Evolutionary conservation across 208 protist species (phyloP), one percentile per base, ranked within the genome.

Genomic region (Leishmania mexicana): DNA sequence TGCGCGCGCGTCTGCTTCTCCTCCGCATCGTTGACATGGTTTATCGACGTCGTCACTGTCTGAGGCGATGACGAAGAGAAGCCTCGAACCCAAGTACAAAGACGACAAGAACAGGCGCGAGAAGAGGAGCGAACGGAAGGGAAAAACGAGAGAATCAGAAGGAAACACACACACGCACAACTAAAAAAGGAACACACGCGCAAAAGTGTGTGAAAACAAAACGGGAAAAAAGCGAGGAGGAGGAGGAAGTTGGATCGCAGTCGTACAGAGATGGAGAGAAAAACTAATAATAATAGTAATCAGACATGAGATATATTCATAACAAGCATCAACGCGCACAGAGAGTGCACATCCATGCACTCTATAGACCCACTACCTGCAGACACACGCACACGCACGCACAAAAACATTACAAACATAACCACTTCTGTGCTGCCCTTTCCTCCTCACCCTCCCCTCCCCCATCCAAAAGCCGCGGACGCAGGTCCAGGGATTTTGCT

Each of bases 281-380:
- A 75, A 38, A 75, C 31, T 31, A 68, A 67, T 31, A 67, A 40
- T 11, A 73, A 58, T 13, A 58, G 7, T 15, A 76, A 47, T 17
- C 13, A 58, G 51, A 45, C 13, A 76, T 62, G 19, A 76, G n/a
- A n/a, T 24, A 24, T 62, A 17, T 42, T 21, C 51, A 13, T 58
- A 42, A 57, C 47, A 71, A 74, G 58, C 28, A 83, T 45, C 65
- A 74, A 35, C 68, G 60, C 31, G 47, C 73, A 71, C n/a, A 77
- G 62, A 5, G 45, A 13, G 21, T 70, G 38, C 19, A 51, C 17
- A 71, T 60, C 11, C 24, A 62, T 45, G 47, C 45, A 53, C 45
- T 53, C 35, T n/a, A 79, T 54, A 70, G n/a, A 28, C 38, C 28
- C 35, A 58, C 8, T 17, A 21, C 75, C 51, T 45, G 58, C 47